Evolutionary conservation across 2,329 filamentous ascomycete genomes (phyloP), one percentile per base, ranked within the genome.

Genomic region (Nothophaeocryptopus gaeumannii): DNA sequence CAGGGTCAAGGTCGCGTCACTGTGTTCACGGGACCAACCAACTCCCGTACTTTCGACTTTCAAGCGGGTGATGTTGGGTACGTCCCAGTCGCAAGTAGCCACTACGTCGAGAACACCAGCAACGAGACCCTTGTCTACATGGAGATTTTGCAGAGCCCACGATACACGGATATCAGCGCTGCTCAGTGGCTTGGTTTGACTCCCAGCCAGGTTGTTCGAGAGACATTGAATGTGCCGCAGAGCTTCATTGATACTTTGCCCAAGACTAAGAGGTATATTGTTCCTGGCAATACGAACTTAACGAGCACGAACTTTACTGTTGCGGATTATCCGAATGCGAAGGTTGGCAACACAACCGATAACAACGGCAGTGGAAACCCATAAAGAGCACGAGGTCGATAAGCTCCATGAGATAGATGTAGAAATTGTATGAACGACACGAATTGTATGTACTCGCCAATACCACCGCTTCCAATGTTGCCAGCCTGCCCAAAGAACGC

Each of bases 71-170:
- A 81, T 51, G 78, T 82, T 0, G 80, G 78, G 0, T 82, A 82
- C 52, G 76, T 83, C 10, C 78, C 79, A 1, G 71, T 74, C 10
- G 71, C 74, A 1, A 71, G 74, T 35, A 74, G 77, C 0, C 81
- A 84, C 60, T 84, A 82, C 55, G 69, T 84, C 15, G 79, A 84
- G 68, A 84, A 83, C 60, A 81, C 75, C 0, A 80, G 79, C 14
- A 74, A 72, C 8, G 77, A 79, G 51, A 77, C 80, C 47, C 65
- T 83, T 7, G 67, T 82, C 1, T 81, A 81, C 59, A 66, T 83
- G 10, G 80, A 84, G 59, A 76, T 84, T 1, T 65, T 83, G 45
- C 77, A 79, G 65, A 77, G 79, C 4, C 62, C 65, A 16, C 68
- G 70, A 47, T 80, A 78, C 51, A 53, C 72, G 11, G 79, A 82